Conservation (phyloP, 2,329 filamentous ascomycete genomes). For the Fusarium veterinarium region DNA sequence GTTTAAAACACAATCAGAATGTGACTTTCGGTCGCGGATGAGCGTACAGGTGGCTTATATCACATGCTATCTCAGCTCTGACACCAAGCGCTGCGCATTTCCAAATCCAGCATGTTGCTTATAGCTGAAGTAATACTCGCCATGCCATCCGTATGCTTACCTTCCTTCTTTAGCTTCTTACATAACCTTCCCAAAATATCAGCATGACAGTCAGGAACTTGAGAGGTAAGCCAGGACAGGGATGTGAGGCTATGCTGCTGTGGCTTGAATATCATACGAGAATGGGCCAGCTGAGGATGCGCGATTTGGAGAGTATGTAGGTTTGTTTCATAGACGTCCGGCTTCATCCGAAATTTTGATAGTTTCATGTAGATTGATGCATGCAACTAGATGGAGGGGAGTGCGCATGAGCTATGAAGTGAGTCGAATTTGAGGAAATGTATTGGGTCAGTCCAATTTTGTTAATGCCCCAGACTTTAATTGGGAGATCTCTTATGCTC, state of each 20-base stretch:
- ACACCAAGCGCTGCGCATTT: not conserved
- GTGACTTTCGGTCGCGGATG: too few relatives aligned
- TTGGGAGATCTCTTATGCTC: rapidly evolving
- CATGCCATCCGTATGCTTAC: not conserved
- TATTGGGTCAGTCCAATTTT: rapidly evolving
- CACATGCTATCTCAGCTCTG: not conserved
- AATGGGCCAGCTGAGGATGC: not conserved
- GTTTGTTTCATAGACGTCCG: not conserved
- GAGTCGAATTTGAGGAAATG: not conserved
- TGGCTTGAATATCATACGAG: not conserved
- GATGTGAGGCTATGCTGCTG: not conserved
- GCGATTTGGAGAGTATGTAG: not conserved
- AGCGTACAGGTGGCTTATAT: not conserved
- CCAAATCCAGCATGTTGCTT: not conserved
- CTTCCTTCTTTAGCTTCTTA: not conserved
- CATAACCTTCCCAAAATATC: not conserved
- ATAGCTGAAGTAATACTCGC: not conserved
- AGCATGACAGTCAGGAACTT: not conserved
- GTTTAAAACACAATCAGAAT: too few relatives aligned
- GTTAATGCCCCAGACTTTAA: not conserved
- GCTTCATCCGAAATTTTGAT: not conserved
- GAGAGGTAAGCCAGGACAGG: not conserved
- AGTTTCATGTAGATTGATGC: rapidly evolving
- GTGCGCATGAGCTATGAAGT: not conserved
- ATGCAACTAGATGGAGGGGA: not conserved